Evolutionary conservation across 768 basidiomycete genomes (phyloP).

Genomic region (Bullera alba): DNA sequence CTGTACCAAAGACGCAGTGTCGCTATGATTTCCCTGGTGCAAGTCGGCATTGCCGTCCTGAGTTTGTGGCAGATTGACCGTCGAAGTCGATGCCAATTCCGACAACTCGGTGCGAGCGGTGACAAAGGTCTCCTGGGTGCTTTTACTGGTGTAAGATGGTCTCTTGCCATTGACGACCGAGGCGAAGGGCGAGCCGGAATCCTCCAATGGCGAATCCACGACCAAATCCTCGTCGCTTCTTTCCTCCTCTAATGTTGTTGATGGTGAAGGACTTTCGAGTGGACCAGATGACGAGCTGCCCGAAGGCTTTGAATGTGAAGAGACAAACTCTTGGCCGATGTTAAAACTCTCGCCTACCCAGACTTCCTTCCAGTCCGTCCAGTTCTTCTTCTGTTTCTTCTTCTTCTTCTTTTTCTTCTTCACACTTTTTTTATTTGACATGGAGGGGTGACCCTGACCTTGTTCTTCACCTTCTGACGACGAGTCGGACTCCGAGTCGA

Average conservation of each 20-base stretch:
- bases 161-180: not conserved
- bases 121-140: conserved; percentile 36
- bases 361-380: conserved; percentile 30
- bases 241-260: too few relatives aligned
- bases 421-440: conserved; percentile 5
- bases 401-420: conserved; percentile 5
- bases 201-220: too few relatives aligned
- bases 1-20: not conserved
- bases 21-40: not conserved
- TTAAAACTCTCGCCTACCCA: conserved; percentile 42
- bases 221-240: too few relatives aligned
- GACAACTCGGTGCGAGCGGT: conserved; percentile 30
- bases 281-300: too few relatives aligned
- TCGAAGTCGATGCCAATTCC: not conserved
- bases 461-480: not conserved
- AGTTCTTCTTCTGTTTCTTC: conserved; percentile 10
- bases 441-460: not conserved
- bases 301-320: too few relatives aligned
- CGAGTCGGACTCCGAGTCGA: not conserved
- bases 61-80: not conserved
- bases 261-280: too few relatives aligned
- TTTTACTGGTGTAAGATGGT: conserved; percentile 15
- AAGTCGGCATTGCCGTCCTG: not conserved
- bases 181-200: not conserved
- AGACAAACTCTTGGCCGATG: conserved; percentile 33